Evolutionary conservation across 2,329 filamentous ascomycete species (phyloP).

Genomic region (Ascochyta pisi): DNA sequence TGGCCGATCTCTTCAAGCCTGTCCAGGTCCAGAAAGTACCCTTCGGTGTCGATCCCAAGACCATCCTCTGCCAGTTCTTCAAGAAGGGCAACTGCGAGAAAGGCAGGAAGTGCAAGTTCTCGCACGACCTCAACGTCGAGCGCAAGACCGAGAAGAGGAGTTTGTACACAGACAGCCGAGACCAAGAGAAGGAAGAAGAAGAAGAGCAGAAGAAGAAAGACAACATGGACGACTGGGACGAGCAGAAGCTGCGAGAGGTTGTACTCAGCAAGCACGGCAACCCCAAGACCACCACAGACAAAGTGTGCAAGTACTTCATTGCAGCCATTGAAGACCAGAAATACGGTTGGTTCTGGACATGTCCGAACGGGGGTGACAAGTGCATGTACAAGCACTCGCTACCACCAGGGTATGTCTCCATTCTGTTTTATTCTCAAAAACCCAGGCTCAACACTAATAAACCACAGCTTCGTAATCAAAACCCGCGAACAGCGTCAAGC

Average conservation of each 20-base stretch:
- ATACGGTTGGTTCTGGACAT: constrained; percentile 99
- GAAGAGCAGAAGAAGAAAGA: constrained; percentile 84
- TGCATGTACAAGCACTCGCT: constrained; percentile 99
- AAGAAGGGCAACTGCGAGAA: constrained; percentile 98
- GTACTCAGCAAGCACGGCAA: constrained; percentile 97
- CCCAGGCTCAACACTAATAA: constrained; percentile 16
- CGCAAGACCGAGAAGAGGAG: constrained; percentile 92
- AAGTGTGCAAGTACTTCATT: constrained; percentile 99
- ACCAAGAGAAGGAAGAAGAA: constrained; percentile 73
- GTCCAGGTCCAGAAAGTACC: constrained; percentile 97
- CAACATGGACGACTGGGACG: constrained; percentile 96
- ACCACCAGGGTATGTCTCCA: constrained; percentile 79
- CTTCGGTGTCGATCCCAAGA: constrained; percentile 98
- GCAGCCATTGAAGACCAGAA: constrained; percentile 97
- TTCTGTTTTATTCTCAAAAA: no score
- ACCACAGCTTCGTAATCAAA: constrained; percentile 85
- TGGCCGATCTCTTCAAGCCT: constrained; percentile 83
- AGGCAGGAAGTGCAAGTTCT: constrained; percentile 93
- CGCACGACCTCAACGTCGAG: constrained; percentile 87
- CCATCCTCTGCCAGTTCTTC: constrained; percentile 93
- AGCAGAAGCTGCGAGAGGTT: constrained; percentile 90
- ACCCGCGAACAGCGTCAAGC: constrained; percentile 95
- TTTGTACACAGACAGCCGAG: constrained; percentile 84
- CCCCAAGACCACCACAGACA: constrained; percentile 92
- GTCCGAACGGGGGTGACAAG: constrained; percentile 94